Evolutionary conservation across 805 yeast genomes (phyloP), one percentile per base, ranked within the genome.

Genomic region (Candida coquimbonensis): DNA sequence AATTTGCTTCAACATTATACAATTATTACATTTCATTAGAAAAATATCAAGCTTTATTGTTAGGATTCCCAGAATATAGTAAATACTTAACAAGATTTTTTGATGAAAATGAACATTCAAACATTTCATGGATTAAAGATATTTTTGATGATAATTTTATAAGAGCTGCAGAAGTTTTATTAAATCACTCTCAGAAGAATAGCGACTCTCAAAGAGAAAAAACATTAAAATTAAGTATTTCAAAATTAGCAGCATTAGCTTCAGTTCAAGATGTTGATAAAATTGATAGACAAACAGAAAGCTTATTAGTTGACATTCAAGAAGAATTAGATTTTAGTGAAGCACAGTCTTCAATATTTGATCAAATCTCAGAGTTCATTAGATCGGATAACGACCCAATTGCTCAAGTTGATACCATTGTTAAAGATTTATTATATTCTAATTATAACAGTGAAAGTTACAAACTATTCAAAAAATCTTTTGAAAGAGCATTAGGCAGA

Each of bases 51-150:
- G 62, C 73, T 3, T 58, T 88, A 27, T 68, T 89, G 41, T 65
- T 75, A 12, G 78, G 74, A 14, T 83, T 82, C 58, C 75, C 78
- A 9, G 69, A 74, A 27, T 78, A 78, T 54, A 68, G 73, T 26
- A 60, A 62, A 1, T 74, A 65, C 51, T 62, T 87, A 43, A 66
- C 73, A 26, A 61, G 64, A 49, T 89, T 80, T 56, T 74, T 89
- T 48, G 53, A 61, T 2, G 69, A 70, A 29, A 63, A 66, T 43
- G 68, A 70, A 46, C 75, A 77, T 34, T 71, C 78, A 5, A 65
- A 72, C 36, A 73, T 86, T 42, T 73, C 87, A 3, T 89, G 96
- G 96, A 81, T 88, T 19, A 73, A 77, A 46, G 75, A 82, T 46
- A 61, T 87, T 13, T 60, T 77, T 31, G 77, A 71, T 49, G 69